Conservation (phyloP, 2,329 filamentous ascomycete genomes). For the Diaporthe sp. region DNA sequence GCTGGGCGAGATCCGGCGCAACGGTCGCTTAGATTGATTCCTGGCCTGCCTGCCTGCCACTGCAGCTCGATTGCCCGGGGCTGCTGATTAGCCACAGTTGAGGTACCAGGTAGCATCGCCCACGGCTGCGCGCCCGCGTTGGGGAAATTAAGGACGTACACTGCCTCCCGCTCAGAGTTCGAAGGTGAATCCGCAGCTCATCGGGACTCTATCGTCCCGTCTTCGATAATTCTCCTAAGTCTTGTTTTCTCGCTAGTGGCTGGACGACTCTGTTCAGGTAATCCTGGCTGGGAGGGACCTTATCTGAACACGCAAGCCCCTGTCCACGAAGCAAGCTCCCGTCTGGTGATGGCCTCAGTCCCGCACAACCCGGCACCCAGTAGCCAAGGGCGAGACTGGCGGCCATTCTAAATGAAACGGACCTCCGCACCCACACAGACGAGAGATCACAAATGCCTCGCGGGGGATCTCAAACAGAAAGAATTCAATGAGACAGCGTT, state of each 20-base stretch:
- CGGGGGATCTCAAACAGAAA: constrained; percentile 6
- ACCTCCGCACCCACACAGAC: constrained; percentile 16
- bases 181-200: constrained; percentile 18
- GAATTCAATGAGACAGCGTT: constrained; percentile 3
- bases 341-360: background rate
- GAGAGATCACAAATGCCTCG: constrained; percentile 14
- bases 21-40: background rate
- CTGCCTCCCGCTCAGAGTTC: constrained; percentile 24
- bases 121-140: background rate
- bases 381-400: background rate
- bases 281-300: background rate
- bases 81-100: background rate
- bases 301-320: background rate
- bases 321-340: background rate
- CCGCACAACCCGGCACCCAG: background rate
- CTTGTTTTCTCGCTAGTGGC: background rate
- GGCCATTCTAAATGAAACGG: constrained; percentile 27
- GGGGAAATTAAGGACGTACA: constrained; percentile 18
- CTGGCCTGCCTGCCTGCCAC: background rate
- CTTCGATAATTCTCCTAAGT: constrained; percentile 23
- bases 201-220: constrained; percentile 21
- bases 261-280: background rate
- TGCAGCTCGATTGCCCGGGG: background rate
- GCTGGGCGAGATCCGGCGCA: background rate
- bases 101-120: background rate